Evolutionary conservation across 495 filamentous ascomycete genomes (phyloP).

Genomic region (Aspergillus wentii): DNA sequence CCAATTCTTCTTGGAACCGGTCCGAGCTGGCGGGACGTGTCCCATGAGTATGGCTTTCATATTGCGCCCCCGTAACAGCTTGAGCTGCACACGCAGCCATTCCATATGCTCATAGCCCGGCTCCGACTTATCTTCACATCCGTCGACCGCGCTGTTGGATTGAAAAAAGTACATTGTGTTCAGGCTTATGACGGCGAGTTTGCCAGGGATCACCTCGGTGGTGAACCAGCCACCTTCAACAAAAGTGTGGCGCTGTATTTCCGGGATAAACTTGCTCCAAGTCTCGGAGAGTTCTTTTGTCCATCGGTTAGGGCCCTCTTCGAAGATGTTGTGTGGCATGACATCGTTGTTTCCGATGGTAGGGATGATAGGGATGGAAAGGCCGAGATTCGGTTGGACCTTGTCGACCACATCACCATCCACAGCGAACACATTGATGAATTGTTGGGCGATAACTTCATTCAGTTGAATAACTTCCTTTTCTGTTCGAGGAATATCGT

Average conservation of each 20-base stretch:
- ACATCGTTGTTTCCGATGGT: conserved; percentile 97
- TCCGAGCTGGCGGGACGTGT: conserved; percentile 87
- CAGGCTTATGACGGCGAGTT: conserved; percentile 86
- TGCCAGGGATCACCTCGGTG: conserved; percentile 82
- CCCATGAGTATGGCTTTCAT: conserved; percentile 96
- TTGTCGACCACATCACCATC: conserved; percentile 33
- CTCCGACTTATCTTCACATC: conserved; percentile 69
- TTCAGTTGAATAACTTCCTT: conserved; percentile 75
- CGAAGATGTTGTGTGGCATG: conserved; percentile 92
- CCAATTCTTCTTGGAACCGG: conserved; percentile 78
- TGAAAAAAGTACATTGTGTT: conserved; percentile 97
- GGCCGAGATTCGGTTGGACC: conserved; percentile 46
- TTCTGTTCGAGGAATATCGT: conserved; percentile 67
- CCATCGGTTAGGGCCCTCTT: conserved; percentile 78
- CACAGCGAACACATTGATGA: conserved; percentile 65
- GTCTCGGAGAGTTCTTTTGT: conserved; percentile 66
- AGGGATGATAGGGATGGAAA: conserved; percentile 77
- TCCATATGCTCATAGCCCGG: conserved; percentile 94
- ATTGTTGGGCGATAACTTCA: conserved; percentile 66
- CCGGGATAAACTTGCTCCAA: conserved; percentile 86
- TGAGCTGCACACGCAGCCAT: conserved; percentile 89
- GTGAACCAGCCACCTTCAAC: conserved; percentile 92
- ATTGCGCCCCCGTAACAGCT: conserved; percentile 71
- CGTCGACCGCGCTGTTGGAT: conserved; percentile 87
- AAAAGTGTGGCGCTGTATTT: conserved; percentile 88